Evolutionary conservation across 2,329 filamentous ascomycete species (phyloP).

Genomic region (Immersiporthe knoxdaviesiana): DNA sequence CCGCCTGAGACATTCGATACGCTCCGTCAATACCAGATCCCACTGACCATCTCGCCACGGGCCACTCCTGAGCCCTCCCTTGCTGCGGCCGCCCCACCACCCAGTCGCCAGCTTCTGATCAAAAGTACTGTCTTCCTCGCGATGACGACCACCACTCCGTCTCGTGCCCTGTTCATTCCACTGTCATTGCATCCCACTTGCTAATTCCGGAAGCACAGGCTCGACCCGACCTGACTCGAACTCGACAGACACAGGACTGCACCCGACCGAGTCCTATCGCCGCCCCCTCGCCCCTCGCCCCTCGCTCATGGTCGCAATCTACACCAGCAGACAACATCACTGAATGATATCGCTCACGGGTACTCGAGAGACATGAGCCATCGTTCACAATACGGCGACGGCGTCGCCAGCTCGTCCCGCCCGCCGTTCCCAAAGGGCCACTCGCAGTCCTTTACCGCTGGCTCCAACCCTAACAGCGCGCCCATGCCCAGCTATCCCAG

Average conservation of each 20-base stretch:
- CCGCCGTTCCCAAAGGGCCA: constrained; percentile 24
- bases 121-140: constrained; percentile 27
- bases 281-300: not conserved
- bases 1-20: constrained; percentile 28
- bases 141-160: constrained; percentile 21
- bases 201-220: constrained; percentile 24
- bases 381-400: constrained; percentile 28
- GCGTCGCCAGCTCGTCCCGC: constrained; percentile 28
- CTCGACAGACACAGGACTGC: no score
- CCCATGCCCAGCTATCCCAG: constrained; percentile 27
- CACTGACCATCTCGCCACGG: constrained; percentile 26
- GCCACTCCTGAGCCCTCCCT: constrained; percentile 27
- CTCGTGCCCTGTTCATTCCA: constrained; percentile 19
- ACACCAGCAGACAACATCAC: constrained; percentile 1
- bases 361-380: constrained; percentile 25
- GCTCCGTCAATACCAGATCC: constrained; percentile 23
- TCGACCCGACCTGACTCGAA: constrained; percentile 3
- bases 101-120: constrained; percentile 21
- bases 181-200: constrained; percentile 28
- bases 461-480: constrained; percentile 29
- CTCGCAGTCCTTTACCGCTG: constrained; percentile 29
- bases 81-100: constrained; percentile 27
- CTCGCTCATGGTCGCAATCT: constrained; percentile 6
- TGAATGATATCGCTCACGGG: not conserved
- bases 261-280: not conserved